A percentile compares a stretch with the other conserved stretches of the same genome.
These are phyloP conservation scores for Conoideocrella luteorostrata DNA, from an alignment of 2,329 filamentous ascomycete genomes.

Conservation along the genomic window DNA sequence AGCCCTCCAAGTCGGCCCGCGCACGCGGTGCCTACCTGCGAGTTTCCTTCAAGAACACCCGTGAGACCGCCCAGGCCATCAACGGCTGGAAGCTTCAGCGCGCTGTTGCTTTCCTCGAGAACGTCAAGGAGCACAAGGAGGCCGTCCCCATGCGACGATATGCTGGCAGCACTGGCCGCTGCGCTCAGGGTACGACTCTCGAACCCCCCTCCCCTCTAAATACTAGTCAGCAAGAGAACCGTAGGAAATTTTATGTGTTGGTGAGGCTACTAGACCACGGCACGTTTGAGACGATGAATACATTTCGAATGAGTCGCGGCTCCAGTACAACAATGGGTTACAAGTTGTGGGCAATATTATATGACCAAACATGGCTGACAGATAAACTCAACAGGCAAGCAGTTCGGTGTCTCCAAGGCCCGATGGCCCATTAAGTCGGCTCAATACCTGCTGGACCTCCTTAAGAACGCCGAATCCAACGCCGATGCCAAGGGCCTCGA, in stretches of 20 bases:
- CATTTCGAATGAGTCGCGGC: too few species aligned
- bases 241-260: too few species aligned
- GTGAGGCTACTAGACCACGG: too few species aligned
- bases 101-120: conserved; percentile 94
- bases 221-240: too few species aligned
- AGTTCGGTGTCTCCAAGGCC: conserved; percentile 95
- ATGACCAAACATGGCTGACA: conserved; percentile 20
- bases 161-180: conserved; percentile 89
- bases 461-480: conserved; percentile 97
- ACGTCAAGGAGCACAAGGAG: conserved; percentile 95
- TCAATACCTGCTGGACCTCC: conserved; percentile 93
- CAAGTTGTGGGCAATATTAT: too few species aligned
- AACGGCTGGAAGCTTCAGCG: conserved; percentile 98
- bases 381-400: conserved; percentile 67
- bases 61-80: conserved; percentile 98
- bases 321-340: too few species aligned
- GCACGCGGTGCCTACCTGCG: conserved; percentile 98
- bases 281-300: background rate
- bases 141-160: conserved; percentile 98
- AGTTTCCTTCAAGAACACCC: conserved; percentile 99
- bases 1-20: conserved; percentile 88
- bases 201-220: too few species aligned
- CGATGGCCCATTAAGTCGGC: conserved; percentile 99
- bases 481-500: conserved; percentile 96
- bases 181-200: conserved; percentile 82